Evolutionary conservation across 75 land plant species (phyloP), one percentile per base, ranked within the genome.

Genomic region (Selaginella moellendorffii): DNA sequence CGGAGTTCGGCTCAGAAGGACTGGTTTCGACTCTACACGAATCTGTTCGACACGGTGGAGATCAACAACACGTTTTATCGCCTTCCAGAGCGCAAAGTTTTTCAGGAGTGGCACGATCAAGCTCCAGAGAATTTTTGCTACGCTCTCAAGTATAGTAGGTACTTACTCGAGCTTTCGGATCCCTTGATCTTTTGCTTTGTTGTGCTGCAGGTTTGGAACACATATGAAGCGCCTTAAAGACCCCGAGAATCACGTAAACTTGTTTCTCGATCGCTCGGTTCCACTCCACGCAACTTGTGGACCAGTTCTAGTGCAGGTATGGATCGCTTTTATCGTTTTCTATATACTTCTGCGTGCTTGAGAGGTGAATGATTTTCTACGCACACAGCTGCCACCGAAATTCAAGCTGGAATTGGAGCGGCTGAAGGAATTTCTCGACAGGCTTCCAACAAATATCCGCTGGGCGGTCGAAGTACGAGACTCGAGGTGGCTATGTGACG

Each of bases 401-500:
- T 74, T 74, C 54, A 31, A 74, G 26, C 24, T 69, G 67, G 56
- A 74, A 54, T 21, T 74, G 24, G 76, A 69, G 19, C 64, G 76
- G 1, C 31, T 74, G 53, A 30, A 20, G 17, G 30, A 54, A 9
- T 74, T 69, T 54, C 31, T 74, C 46, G 60, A 74, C 18, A 52
- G 17, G 26, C 51, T 64, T 20, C 76, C 76, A 28, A 30, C 28
- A 29, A 26, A 27, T 24, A 54, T 68, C 63, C 65, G 76, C 29
- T 74, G 76, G 76, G 76, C 72, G 20, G 29, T 69, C 9, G 76
- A 74, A 28, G 67, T 74, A 23, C 31, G 76, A 54, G 76, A 74
- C 25, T 28, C 61, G 54, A 74, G 76, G 10, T 74, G 72, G 65
- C 29, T 74, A 21, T 68, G 71, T 53, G 66, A 74, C 54, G 76